phyloP scores from a whole-genome alignment of 768 basidiomycete species.

The Auriculariales sp. region DNA sequence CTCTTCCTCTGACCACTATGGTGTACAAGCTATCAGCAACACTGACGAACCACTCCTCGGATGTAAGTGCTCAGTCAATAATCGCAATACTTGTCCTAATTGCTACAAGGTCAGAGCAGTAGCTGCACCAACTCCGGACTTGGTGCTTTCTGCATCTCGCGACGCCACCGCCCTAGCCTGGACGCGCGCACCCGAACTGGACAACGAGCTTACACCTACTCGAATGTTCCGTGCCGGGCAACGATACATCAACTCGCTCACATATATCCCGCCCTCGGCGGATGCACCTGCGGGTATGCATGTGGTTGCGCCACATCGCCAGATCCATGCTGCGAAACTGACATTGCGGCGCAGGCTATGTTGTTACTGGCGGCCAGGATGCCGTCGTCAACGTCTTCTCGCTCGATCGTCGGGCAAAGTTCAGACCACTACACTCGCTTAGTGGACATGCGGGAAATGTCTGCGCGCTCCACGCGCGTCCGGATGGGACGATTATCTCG shows the following conservation, averaged over 20 bases:
- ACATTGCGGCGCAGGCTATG: constrained; percentile 75
- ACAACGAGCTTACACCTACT: too few relatives aligned
- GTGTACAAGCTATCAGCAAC: constrained; percentile 67
- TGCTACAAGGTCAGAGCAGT: constrained; percentile 64
- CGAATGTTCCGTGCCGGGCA: constrained; percentile 47
- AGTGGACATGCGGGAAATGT: constrained; percentile 86
- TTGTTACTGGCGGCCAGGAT: constrained; percentile 82
- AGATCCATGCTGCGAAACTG: too few relatives aligned
- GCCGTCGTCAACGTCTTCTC: constrained; percentile 74
- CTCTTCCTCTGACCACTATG: too few relatives aligned
- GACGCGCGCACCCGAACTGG: constrained; percentile 40
- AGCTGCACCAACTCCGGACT: constrained; percentile 54
- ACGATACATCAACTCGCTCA: constrained; percentile 69
- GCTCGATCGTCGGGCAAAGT: constrained; percentile 34
- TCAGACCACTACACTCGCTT: constrained; percentile 68
- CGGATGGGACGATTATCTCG: constrained; percentile 66
- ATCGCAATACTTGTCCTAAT: constrained; percentile 13
- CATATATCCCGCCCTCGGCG: constrained; percentile 52
- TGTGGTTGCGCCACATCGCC: not conserved
- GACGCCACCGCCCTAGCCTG: constrained; percentile 85
- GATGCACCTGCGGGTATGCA: constrained; percentile 44
- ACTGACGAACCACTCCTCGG: constrained; percentile 51
- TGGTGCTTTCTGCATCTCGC: constrained; percentile 82
- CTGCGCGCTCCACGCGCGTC: constrained; percentile 62
- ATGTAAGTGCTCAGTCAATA: constrained; percentile 37